Evolutionary conservation across 441 rosid genomes (phyloP), one percentile per base, ranked within the genome.

Genomic region (Raphanus hybrid): DNA sequence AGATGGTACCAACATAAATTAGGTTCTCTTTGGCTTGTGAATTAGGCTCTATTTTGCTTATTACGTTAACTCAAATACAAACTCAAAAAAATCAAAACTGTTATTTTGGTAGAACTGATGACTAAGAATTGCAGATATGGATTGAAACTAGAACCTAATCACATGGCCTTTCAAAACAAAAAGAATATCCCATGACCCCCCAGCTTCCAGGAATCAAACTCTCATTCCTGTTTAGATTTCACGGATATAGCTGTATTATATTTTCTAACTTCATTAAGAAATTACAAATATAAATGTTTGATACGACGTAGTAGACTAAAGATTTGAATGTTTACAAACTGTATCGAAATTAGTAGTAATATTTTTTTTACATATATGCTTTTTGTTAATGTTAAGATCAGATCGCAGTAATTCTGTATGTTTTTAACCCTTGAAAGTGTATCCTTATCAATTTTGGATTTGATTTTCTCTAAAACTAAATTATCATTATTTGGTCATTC

Each of bases 111-210:
- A 52, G 9, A 52, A 52, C 16, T 52, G 57, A 52, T 52, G 58
- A 6, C 18, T 7, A 16, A 15, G 6, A 32, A 20, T 29, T 48
- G 57, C 2, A n/a, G 58, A 68, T 6, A 52, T 52, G 58, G 58
- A 7, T 6, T 52, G 18, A 64, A 70, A 52, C n/a, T 52, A 23
- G 41, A 57, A 58, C 34, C 55, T 57, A 55, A 64, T 20, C 67
- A 65, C 58, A 67, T 77, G 76, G 20, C 23, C 68, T 37, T 69
- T 62, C 64, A 3, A 65, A 70, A 70, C 43, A 48, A 39, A 39
- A 39, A 39, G 1, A 43, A 43, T 50, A 14, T 14, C 61, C 60
- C 48, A 58, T 58, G 32, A 58, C 62, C 14, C 32, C 62, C 14
- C 32, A 23, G 73, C 66, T 66, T 67, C 60, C 35, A 1, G 72